A percentile compares a stretch with the other conserved stretches of the same genome.
Conservation (phyloP, 2,329 filamentous ascomycete genomes). For the Alternaria novae-zelandiae region DNA sequence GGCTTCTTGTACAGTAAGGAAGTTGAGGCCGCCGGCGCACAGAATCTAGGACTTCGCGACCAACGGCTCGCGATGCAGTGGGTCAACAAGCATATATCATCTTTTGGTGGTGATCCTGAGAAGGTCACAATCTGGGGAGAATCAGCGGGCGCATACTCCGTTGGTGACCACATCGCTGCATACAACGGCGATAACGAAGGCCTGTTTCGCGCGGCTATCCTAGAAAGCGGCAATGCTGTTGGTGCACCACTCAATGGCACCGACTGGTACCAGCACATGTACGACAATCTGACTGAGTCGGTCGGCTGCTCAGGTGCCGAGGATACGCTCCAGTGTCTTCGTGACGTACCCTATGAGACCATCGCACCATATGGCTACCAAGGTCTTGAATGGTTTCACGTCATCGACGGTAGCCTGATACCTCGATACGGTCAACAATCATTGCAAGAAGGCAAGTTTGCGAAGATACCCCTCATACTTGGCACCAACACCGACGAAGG, state of each 20-base stretch:
- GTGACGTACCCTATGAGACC: conserved; percentile 32
- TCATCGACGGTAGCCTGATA: conserved; percentile 37
- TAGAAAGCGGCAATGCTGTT: conserved; percentile 45
- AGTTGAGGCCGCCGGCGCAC: conserved; percentile 41
- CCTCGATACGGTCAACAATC: conserved; percentile 43
- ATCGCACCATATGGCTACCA: conserved; percentile 36
- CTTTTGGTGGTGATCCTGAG: conserved; percentile 60
- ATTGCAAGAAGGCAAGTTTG: conserved; percentile 59
- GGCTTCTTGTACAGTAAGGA: conserved; percentile 56
- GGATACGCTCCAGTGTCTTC: conserved; percentile 36
- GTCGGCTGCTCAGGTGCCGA: conserved; percentile 31
- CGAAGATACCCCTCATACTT: conserved; percentile 66
- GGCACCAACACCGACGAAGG: conserved; percentile 72
- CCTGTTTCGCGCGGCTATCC: conserved; percentile 53
- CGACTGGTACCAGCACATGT: conserved; percentile 42
- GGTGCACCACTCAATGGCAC: conserved; percentile 38
- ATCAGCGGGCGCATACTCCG: conserved; percentile 66
- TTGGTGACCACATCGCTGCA: conserved; percentile 50
- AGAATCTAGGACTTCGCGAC: conserved; percentile 65
- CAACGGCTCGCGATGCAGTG: conserved; percentile 66
- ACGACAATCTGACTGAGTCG: conserved; percentile 33
- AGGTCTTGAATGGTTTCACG: conserved; percentile 41
- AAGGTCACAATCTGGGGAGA: conserved; percentile 67
- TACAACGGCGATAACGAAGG: conserved; percentile 47
- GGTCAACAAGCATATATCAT: conserved; percentile 65